phyloP scores from a whole-genome alignment of 306 rosid genomes.

The Citrullus amarus region DNA sequence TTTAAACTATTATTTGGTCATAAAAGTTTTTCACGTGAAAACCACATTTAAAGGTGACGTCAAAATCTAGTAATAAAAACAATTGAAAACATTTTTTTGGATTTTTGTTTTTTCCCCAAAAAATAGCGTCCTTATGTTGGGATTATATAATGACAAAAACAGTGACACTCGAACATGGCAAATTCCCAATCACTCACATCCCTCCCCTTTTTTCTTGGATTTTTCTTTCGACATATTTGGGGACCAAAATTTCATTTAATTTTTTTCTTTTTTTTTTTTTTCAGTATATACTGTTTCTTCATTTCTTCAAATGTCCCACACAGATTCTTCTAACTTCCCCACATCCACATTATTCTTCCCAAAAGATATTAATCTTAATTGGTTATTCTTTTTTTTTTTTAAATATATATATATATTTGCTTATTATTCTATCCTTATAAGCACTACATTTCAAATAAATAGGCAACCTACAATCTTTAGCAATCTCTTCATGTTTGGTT shows the following conservation, averaged over 20 bases:
- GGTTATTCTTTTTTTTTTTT: too few relatives aligned
- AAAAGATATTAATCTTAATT: too few relatives aligned
- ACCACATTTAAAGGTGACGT: background rate
- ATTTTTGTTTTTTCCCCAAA: background rate
- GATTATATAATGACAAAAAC: background rate
- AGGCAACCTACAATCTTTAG: too few relatives aligned
- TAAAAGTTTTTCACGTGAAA: too few relatives aligned
- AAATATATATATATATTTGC: too few relatives aligned
- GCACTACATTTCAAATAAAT: too few relatives aligned
- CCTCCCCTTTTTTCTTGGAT: background rate
- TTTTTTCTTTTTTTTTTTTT: background rate
- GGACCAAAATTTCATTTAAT: background rate
- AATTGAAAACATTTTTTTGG: background rate
- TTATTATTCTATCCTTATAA: too few relatives aligned
- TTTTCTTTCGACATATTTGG: background rate
- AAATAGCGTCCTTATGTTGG: background rate
- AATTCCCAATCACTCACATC: background rate
- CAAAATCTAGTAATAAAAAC: background rate
- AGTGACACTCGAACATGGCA: background rate
- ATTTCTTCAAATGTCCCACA: background rate
- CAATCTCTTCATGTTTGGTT: too few relatives aligned
- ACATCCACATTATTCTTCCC: background rate
- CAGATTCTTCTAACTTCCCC: background rate
- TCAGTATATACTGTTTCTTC: background rate
- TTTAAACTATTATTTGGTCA: too few relatives aligned